Conservation (phyloP, 2,329 filamentous ascomycete genomes). For the Apiospora rasikravindrae region DNA sequence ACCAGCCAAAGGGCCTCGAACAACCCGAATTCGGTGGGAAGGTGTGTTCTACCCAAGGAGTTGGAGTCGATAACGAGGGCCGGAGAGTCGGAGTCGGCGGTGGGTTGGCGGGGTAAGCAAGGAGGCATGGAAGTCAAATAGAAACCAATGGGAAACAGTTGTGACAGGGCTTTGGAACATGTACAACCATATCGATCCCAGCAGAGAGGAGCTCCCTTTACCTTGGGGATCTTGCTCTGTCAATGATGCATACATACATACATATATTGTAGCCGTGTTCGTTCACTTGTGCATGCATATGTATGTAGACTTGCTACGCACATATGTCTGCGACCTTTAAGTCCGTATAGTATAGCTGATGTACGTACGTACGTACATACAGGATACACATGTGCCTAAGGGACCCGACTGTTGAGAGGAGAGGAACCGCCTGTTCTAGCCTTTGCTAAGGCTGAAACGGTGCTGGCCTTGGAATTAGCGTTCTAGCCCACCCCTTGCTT, state of each 20-base stretch:
- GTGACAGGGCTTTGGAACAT: background rate
- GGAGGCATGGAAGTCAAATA: background rate
- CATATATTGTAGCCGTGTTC: background rate
- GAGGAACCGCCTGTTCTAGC: constrained; percentile 1
- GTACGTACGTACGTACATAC: constrained; percentile 21
- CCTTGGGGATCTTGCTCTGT: background rate
- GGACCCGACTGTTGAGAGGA: background rate
- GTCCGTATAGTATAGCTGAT: background rate
- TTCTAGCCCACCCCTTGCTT: background rate
- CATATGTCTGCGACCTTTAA: background rate
- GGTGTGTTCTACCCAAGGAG: background rate
- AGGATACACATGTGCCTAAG: background rate
- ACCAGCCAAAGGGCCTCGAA: background rate
- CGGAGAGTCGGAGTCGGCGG: background rate
- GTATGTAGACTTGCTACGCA: background rate
- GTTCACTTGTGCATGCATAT: constrained; percentile 12
- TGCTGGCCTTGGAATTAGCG: background rate
- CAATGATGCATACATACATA: background rate
- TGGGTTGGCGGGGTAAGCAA: background rate
- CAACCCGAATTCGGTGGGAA: background rate
- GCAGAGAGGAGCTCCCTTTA: background rate
- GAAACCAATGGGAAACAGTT: background rate
- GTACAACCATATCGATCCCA: background rate
- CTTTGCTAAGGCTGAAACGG: constrained; percentile 9
- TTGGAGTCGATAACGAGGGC: background rate